These are phyloP conservation scores for Pichia eremophila DNA, from an alignment of 805 yeast species.

Conservation along the genomic window DNA sequence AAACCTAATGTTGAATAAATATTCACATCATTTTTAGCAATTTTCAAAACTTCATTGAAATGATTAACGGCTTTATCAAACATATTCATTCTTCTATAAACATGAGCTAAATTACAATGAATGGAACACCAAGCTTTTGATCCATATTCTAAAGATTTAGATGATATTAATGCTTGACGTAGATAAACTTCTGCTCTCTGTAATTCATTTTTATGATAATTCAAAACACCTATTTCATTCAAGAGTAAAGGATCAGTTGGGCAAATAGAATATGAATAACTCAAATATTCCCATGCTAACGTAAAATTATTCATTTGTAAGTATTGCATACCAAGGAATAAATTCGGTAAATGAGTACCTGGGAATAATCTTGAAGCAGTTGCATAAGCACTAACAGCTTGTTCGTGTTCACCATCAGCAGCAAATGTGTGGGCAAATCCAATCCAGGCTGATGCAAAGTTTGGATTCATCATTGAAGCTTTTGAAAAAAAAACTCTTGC, in stretches of 20 bases:
- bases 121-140: slow-evolving; percentile 79
- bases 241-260: slow-evolving; percentile 78
- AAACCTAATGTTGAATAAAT: slow-evolving; percentile 79
- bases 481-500: slow-evolving; percentile 84
- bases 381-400: slow-evolving; percentile 93
- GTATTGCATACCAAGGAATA: slow-evolving; percentile 95
- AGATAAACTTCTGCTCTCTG: slow-evolving; percentile 62
- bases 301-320: slow-evolving; percentile 75
- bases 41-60: slow-evolving; percentile 65
- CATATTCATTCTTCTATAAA: slow-evolving; percentile 58
- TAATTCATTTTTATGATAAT: slow-evolving; percentile 65
- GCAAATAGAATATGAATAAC: slow-evolving; percentile 67
- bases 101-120: slow-evolving; percentile 82
- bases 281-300: slow-evolving; percentile 78
- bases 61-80: slow-evolving; percentile 61
- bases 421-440: slow-evolving; percentile 98
- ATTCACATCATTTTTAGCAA: slow-evolving; percentile 60
- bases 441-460: slow-evolving; percentile 92
- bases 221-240: slow-evolving; percentile 90
- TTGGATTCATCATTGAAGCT: slow-evolving; percentile 81
- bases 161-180: slow-evolving; percentile 60
- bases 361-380: slow-evolving; percentile 89
- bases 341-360: slow-evolving; percentile 81
- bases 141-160: slow-evolving; percentile 62
- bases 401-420: slow-evolving; percentile 97